Evolutionary conservation across 2,329 filamentous ascomycete species (phyloP).

Genomic region (Coniochaeta sp.): DNA sequence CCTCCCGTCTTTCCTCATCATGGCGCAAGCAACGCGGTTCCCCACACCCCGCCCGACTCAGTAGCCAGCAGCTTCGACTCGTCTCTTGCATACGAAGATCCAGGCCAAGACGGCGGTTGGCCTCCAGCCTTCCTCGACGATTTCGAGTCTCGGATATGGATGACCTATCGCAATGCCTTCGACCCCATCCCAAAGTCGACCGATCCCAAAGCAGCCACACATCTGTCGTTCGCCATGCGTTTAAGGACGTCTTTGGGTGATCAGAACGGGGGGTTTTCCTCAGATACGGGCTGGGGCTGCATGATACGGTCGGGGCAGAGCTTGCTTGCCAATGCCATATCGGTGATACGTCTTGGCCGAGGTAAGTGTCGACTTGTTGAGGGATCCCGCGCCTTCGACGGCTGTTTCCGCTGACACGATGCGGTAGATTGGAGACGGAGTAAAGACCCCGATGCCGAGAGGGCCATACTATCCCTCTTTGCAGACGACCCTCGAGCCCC

Average conservation of each 20-base stretch:
- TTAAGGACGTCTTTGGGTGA: slow-evolving; percentile 75
- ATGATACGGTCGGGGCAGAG: slow-evolving; percentile 98
- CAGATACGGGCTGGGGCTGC: slow-evolving; percentile 95
- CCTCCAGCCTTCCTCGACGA: slow-evolving; percentile 81
- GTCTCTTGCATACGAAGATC: slow-evolving; percentile 41
- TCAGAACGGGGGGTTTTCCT: slow-evolving; percentile 76
- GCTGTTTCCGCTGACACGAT: not conserved
- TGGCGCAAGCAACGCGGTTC: slow-evolving; percentile 14
- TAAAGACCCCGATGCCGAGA: slow-evolving; percentile 51
- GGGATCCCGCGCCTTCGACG: not conserved
- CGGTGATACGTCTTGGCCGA: slow-evolving; percentile 68
- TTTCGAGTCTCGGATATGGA: slow-evolving; percentile 89
- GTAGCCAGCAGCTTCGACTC: slow-evolving; percentile 44
- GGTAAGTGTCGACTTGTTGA: slow-evolving; percentile 39
- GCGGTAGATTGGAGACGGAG: slow-evolving; percentile 68
- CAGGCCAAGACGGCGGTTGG: slow-evolving; percentile 56
- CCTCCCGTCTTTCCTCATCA: slow-evolving; percentile 4
- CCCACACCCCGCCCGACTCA: slow-evolving; percentile 41
- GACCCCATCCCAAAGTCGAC: slow-evolving; percentile 70
- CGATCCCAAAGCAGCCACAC: slow-evolving; percentile 61
- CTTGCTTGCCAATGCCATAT: slow-evolving; percentile 78
- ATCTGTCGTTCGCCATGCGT: slow-evolving; percentile 77
- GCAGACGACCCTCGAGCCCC: slow-evolving; percentile 80
- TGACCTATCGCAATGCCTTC: slow-evolving; percentile 92
- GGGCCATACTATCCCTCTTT: slow-evolving; percentile 69